Percentiles rank a stretch among this genome's conserved stretches.
Evolutionary conservation across 805 yeast genomes (phyloP).

Genomic region (Yamadazyma takamatsuzukensis): DNA sequence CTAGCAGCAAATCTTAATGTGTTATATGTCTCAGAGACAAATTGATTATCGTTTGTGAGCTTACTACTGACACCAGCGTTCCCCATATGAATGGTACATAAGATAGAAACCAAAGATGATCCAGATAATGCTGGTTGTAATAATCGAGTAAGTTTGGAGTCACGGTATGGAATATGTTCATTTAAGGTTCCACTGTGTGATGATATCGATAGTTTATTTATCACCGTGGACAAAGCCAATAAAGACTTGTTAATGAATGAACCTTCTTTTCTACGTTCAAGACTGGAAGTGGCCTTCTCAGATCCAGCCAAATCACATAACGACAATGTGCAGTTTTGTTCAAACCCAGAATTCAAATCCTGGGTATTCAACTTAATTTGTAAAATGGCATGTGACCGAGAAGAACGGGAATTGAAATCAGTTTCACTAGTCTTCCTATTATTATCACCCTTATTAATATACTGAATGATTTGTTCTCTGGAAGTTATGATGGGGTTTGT

Average conservation of each 20-base stretch:
- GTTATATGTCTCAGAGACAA: conserved; percentile 75
- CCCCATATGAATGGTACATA: conserved; percentile 81
- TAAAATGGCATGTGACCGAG: conserved; percentile 89
- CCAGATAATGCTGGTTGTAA: conserved; percentile 93
- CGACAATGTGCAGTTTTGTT: conserved; percentile 60
- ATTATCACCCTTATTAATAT: conserved; percentile 67
- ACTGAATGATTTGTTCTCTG: conserved; percentile 56
- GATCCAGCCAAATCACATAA: conserved; percentile 96
- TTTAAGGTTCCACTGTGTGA: conserved; percentile 23
- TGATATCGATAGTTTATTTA: conserved; percentile 62
- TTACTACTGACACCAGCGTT: conserved; percentile 14
- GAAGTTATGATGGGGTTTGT: conserved; percentile 54
- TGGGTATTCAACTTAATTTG: conserved; percentile 55
- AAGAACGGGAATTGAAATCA: conserved; percentile 81
- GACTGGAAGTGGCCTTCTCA: conserved; percentile 74
- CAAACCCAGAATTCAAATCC: conserved; percentile 36
- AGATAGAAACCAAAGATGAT: conserved; percentile 72
- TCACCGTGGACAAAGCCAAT: conserved; percentile 88
- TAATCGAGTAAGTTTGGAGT: conserved; percentile 84
- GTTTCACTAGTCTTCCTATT: conserved; percentile 82
- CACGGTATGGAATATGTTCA: conserved; percentile 87
- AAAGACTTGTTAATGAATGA: conserved; percentile 88
- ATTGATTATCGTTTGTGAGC: conserved; percentile 27
- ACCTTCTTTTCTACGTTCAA: conserved; percentile 89
- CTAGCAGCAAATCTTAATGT: conserved; percentile 90